Evolutionary conservation across 352 stramenopile genomes (phyloP).

Genomic region (Pilasporangium apinafurcum): DNA sequence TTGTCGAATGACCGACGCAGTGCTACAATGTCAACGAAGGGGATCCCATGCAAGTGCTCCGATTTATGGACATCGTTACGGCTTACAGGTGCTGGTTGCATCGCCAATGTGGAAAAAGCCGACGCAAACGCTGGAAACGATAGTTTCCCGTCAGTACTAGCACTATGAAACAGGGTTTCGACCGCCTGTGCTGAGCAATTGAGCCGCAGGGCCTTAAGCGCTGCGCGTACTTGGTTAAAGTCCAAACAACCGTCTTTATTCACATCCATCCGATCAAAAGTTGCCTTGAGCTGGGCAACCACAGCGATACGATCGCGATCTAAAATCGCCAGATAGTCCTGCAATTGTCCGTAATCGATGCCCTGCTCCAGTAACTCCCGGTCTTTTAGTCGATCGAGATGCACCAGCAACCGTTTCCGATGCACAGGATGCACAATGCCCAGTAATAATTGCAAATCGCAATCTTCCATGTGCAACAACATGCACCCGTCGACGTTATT

Average conservation of each 20-base stretch:
- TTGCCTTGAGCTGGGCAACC: constrained; percentile 57
- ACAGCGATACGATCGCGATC: constrained; percentile 60
- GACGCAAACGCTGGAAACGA: constrained; percentile 45
- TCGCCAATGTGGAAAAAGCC: constrained; percentile 50
- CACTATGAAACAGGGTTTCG: constrained; percentile 20
- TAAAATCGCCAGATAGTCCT: constrained; percentile 70
- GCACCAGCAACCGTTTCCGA: constrained; percentile 37
- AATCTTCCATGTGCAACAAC: constrained; percentile 44
- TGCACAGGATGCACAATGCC: constrained; percentile 56
- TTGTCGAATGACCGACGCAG: constrained; percentile 39
- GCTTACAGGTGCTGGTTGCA: constrained; percentile 26
- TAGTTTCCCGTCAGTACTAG: constrained; percentile 16
- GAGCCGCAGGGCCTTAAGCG: constrained; percentile 27
- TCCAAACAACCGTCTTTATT: constrained; percentile 58
- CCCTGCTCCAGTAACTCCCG: constrained; percentile 49
- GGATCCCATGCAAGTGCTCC: constrained; percentile 8
- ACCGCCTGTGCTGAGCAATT: constrained; percentile 23
- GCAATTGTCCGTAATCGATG: constrained; percentile 59
- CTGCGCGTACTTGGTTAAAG: constrained; percentile 34
- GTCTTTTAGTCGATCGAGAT: constrained; percentile 59
- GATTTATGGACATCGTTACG: too few species aligned
- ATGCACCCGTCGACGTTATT: constrained; percentile 63
- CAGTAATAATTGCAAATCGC: constrained; percentile 57
- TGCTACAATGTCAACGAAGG: constrained; percentile 25
- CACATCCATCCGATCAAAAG: constrained; percentile 57